Conservation (phyloP, 495 filamentous ascomycete genomes). For the Talaromyces wortmannii region DNA sequence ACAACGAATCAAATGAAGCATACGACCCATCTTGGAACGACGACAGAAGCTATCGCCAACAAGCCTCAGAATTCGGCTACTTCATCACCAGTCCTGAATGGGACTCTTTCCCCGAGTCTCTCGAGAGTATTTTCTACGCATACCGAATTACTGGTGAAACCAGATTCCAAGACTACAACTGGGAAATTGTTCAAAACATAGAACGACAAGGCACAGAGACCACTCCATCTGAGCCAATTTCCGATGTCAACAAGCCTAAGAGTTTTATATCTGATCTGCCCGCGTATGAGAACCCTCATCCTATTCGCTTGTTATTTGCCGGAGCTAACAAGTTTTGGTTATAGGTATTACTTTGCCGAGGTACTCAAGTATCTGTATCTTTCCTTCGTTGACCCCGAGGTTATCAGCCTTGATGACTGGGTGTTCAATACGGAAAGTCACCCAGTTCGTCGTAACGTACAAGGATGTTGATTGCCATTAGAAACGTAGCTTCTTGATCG, state of each 20-base stretch:
- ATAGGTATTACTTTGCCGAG: constrained; percentile 41
- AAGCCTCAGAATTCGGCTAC: constrained; percentile 46
- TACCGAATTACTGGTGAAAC: constrained; percentile 36
- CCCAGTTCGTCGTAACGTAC: constrained; percentile 3
- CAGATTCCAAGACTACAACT: constrained; percentile 35
- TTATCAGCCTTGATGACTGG: constrained; percentile 47
- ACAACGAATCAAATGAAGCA: constrained; percentile 31
- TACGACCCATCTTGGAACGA: constrained; percentile 45
- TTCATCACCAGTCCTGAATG: constrained; percentile 45
- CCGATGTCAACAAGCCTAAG: constrained; percentile 40
- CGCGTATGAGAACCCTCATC: constrained; percentile 63
- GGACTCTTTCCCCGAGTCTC: constrained; percentile 29
- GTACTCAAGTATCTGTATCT: constrained; percentile 51
- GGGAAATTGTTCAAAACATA: constrained; percentile 44
- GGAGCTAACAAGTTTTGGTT: background rate
- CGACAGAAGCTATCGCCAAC: constrained; percentile 11
- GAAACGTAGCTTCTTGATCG: too few species aligned
- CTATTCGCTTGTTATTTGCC: background rate
- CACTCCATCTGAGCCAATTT: constrained; percentile 54
- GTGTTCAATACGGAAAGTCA: constrained; percentile 45
- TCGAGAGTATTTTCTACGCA: constrained; percentile 38
- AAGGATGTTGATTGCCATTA: background rate
- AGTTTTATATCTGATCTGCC: constrained; percentile 56
- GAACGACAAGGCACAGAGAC: constrained; percentile 46
- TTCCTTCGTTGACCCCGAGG: constrained; percentile 36